Percentiles rank a stretch among this genome's conserved stretches.
Conservation (phyloP, 495 filamentous ascomycete species). For the Tuber melanosporum region DNA sequence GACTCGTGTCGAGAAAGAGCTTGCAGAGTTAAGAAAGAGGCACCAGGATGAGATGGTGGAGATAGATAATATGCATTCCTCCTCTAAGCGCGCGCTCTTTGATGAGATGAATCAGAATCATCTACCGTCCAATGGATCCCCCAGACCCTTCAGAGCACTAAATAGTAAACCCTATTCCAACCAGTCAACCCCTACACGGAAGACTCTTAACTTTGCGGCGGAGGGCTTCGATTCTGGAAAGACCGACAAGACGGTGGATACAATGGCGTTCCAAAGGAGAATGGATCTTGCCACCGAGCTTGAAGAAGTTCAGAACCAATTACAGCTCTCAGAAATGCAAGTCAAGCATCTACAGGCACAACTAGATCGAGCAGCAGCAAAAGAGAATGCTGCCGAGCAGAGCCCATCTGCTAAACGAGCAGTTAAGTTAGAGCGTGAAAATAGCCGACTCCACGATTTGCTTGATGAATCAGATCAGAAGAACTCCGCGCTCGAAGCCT, state of each 20-base stretch:
- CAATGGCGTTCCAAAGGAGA: conserved; percentile 75
- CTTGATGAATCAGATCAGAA: conserved; percentile 93
- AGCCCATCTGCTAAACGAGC: conserved; percentile 75
- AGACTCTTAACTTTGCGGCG: conserved; percentile 61
- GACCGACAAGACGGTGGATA: conserved; percentile 85
- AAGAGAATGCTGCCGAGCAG: conserved; percentile 65
- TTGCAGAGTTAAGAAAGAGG: conserved; percentile 67
- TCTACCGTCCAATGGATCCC: conserved; percentile 66
- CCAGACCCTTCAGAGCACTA: conserved; percentile 65
- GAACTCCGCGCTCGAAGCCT: conserved; percentile 81
- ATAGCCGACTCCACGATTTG: conserved; percentile 85
- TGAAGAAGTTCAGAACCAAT: conserved; percentile 87
- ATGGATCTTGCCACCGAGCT: conserved; percentile 89
- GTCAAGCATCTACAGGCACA: conserved; percentile 91
- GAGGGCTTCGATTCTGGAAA: conserved; percentile 65
- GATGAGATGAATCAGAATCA: conserved; percentile 88
- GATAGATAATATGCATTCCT: conserved; percentile 63
- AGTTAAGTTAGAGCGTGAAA: conserved; percentile 87
- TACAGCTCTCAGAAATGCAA: conserved; percentile 93
- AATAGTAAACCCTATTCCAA: conserved; percentile 68
- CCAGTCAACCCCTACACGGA: conserved; percentile 66
- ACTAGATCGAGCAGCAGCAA: conserved; percentile 56
- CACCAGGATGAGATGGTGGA: conserved; percentile 68
- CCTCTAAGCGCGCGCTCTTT: conserved; percentile 62
- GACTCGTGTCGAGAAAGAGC: conserved; percentile 71